Percentiles rank a stretch among this genome's conserved stretches.
phyloP scores from a whole-genome alignment of 306 rosid genomes.

The Macrotyloma uniflorum region DNA sequence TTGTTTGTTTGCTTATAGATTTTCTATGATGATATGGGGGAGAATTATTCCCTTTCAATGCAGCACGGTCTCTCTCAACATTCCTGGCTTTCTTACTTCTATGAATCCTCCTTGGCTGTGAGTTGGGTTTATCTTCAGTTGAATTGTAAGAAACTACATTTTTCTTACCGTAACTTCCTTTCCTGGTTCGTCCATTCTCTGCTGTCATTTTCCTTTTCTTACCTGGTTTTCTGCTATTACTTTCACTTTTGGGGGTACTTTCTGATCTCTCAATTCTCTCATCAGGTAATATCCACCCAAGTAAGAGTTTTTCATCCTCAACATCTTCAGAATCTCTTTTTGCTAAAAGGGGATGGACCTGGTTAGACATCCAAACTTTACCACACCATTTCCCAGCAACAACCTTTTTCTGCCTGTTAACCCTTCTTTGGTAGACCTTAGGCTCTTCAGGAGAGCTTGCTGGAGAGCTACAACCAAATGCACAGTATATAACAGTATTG shows the following conservation, averaged over 20 bases:
- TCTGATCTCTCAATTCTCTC: slow-evolving; percentile 62
- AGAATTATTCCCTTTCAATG: slow-evolving; percentile 43
- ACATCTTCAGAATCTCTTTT: slow-evolving; percentile 68
- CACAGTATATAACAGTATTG: slow-evolving; percentile 87
- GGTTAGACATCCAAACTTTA: slow-evolving; percentile 97
- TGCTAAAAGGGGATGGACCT: slow-evolving; percentile 84
- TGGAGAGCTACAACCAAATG: slow-evolving; percentile 81
- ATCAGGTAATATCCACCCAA: slow-evolving; percentile 54
- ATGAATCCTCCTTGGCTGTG: slow-evolving; percentile 39
- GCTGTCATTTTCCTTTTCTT: slow-evolving; percentile 75
- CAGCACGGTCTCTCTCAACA: slow-evolving; percentile 50
- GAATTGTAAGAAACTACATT: slow-evolving; percentile 47
- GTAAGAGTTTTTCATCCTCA: slow-evolving; percentile 52
- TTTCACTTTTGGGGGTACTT: slow-evolving; percentile 46
- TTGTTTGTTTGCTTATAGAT: slow-evolving; percentile 34
- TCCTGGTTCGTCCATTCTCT: slow-evolving; percentile 53
- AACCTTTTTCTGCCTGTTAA: slow-evolving; percentile 70
- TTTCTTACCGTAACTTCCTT: slow-evolving; percentile 49
- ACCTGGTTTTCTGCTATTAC: slow-evolving; percentile 50
- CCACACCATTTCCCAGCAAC: slow-evolving; percentile 99
- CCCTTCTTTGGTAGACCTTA: slow-evolving; percentile 73
- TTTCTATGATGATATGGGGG: slow-evolving; percentile 34
- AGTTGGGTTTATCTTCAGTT: slow-evolving; percentile 41
- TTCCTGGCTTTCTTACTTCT: slow-evolving; percentile 56
- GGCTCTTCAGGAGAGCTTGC: slow-evolving; percentile 58